phyloP scores from a whole-genome alignment of 768 basidiomycete species.

The Harrya chromipes region DNA sequence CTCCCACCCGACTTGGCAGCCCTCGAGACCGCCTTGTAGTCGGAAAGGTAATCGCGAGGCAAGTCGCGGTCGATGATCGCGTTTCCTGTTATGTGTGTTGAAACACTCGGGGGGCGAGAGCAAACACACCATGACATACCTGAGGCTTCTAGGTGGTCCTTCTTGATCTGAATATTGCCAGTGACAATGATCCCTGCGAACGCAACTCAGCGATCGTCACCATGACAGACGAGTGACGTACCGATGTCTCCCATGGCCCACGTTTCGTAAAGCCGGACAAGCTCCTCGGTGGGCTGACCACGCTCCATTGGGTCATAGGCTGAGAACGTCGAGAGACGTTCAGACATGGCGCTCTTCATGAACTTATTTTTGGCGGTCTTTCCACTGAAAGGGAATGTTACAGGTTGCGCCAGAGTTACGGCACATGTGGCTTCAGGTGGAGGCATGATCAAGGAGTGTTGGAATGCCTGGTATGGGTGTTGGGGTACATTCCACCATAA shows the following conservation, averaged over 20 bases:
- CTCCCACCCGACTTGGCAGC: slow-evolving; percentile 32
- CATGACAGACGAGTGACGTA: slow-evolving; percentile 2
- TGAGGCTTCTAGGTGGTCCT: slow-evolving; percentile 33
- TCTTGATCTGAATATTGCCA: slow-evolving; percentile 35
- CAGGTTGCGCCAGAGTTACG: slow-evolving; percentile 21
- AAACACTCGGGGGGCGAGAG: neutral
- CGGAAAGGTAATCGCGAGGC: slow-evolving; percentile 20
- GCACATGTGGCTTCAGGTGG: slow-evolving; percentile 16
- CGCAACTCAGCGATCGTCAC: slow-evolving; percentile 1
- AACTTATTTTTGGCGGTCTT: slow-evolving; percentile 30
- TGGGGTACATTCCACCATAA: slow-evolving; percentile 6
- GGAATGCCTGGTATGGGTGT: slow-evolving; percentile 17
- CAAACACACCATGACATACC: slow-evolving; percentile 13
- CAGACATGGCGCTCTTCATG: slow-evolving; percentile 36
- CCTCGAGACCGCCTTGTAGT: slow-evolving; percentile 23
- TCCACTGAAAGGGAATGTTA: slow-evolving; percentile 30
- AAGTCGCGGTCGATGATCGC: slow-evolving; percentile 32
- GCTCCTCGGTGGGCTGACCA: slow-evolving; percentile 33
- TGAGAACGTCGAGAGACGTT: slow-evolving; percentile 35
- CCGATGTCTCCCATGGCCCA: slow-evolving; percentile 33
- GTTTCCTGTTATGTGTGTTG: slow-evolving; percentile 21
- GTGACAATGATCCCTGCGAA: slow-evolving; percentile 31
- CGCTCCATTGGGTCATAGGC: slow-evolving; percentile 27
- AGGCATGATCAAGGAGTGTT: slow-evolving; percentile 11
- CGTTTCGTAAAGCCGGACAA: slow-evolving; percentile 33